phyloP scores from a whole-genome alignment of 208 protist species.

The Acanthamoeba pearcei region DNA sequence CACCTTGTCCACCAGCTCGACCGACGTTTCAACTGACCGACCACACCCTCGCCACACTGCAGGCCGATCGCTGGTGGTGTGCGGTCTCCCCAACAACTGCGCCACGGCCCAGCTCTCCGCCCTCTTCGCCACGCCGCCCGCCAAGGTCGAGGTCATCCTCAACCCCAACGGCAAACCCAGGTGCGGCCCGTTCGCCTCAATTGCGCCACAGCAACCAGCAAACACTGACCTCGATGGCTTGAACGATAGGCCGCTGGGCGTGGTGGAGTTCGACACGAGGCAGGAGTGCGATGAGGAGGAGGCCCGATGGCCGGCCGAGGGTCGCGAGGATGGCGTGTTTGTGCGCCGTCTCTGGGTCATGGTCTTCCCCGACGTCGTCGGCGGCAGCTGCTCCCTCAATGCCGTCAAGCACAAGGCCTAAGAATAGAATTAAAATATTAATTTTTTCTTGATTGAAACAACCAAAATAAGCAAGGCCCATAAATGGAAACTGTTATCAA shows the following conservation, averaged over 20 bases:
- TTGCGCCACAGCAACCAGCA: no score
- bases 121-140: background rate
- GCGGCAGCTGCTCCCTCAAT: constrained; percentile 48
- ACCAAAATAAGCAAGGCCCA: no score
- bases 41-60: background rate
- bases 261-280: constrained; percentile 51
- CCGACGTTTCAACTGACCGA: background rate
- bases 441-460: no score
- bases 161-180: constrained; percentile 68
- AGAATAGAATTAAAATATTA: no score
- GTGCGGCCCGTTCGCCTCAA: background rate
- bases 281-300: constrained; percentile 62
- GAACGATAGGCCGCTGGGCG: constrained; percentile 21
- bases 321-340: background rate
- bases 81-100: constrained; percentile 15
- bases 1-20: background rate
- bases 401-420: no score
- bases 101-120: background rate
- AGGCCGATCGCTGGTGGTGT: constrained; percentile 62
- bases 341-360: constrained; percentile 31
- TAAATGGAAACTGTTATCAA: no score
- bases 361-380: constrained; percentile 68
- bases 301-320: background rate
- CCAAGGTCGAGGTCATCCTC: constrained; percentile 57
- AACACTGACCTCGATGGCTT: background rate